Evolutionary conservation across 164 flowering plant species (phyloP), one percentile per base, ranked within the genome.

Genomic region (Vitis riparia): DNA sequence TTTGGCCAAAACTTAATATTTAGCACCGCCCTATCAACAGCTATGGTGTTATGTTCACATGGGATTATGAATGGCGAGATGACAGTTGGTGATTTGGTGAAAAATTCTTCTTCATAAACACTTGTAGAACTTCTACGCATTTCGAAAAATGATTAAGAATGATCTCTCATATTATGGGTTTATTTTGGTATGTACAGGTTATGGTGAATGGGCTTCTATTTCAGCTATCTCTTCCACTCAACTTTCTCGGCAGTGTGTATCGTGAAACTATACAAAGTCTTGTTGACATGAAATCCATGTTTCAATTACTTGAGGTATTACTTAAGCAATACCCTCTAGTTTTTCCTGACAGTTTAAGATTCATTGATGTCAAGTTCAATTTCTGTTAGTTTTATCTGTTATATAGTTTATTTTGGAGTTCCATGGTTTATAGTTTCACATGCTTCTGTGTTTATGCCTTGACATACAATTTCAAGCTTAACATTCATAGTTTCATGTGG

Each of bases 11-110:
- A 82, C 84, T 80, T 87, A 55, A 93, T 93, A 79, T 96, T 96
- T 72, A 96, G 99, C 76, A 78, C 79, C 51, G 97, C 99, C 76
- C 80, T 95, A 11, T 96, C 99, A 78, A 70, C 89, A 56, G 97
- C 98, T 61, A 96, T 96, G 99, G 91, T 96, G 13, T 75, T 89
- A 74, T 89, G 97, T 74, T 91, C 99, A 1, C 71, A 85, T 74
- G 95, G 97, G 51, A 89, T 96, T 55, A 81, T 87, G 89, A 77
- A 69, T 75, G 92, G 97, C 59, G 71, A 78, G 72, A 88, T 93
- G 98, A 93, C 99, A 49, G 95, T 96, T 78, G 99, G 99, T 73
- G 99, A 96, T 87, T 71, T 96, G 97, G 99, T 96, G 88, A 65
- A 58, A 30, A 23, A 23, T 23, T 2, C 9, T 16, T 58, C 63